These are phyloP conservation scores for Tetrahymena borealis DNA, from an alignment of 73 alveolate genomes.

Conservation along the genomic window DNA sequence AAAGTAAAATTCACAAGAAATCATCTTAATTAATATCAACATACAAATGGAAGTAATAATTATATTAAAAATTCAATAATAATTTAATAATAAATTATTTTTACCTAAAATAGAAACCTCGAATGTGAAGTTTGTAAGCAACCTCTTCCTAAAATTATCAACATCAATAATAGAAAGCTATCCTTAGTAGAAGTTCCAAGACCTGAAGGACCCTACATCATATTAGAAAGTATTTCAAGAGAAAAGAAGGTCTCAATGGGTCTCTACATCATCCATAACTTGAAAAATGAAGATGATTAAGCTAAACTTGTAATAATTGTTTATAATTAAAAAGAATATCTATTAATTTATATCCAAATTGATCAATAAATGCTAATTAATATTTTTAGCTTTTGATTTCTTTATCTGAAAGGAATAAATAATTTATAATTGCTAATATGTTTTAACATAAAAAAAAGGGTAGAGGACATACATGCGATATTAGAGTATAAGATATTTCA, in stretches of 20 bases:
- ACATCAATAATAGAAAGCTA: not conserved
- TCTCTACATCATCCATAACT: not conserved
- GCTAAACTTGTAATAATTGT: constrained; percentile 10
- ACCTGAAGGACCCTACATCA: not conserved
- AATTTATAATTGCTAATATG: too few species aligned
- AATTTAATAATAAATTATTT: not conserved
- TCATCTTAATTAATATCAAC: constrained; percentile 3
- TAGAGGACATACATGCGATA: constrained; percentile 60
- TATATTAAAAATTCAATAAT: not conserved
- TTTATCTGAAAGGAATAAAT: too few species aligned
- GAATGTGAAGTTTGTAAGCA: constrained; percentile 36
- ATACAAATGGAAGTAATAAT: constrained; percentile 34
- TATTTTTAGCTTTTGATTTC: not conserved
- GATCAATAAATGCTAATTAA: not conserved
- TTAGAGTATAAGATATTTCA: constrained; percentile 49
- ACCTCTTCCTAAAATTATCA: constrained; percentile 20
- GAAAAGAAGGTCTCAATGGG: not conserved
- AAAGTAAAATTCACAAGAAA: constrained; percentile 22
- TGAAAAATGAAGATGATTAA: constrained; percentile 8
- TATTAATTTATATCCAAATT: not conserved
- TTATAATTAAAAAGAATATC: constrained; percentile 11
- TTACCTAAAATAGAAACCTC: not conserved
- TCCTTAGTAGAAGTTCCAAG: constrained; percentile 1
- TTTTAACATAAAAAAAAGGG: constrained; percentile 33
- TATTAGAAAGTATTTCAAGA: not conserved